Base-by-base conservation (phyloP, 108 stramenopile species). In the Skeletonema tropicum region DNA sequence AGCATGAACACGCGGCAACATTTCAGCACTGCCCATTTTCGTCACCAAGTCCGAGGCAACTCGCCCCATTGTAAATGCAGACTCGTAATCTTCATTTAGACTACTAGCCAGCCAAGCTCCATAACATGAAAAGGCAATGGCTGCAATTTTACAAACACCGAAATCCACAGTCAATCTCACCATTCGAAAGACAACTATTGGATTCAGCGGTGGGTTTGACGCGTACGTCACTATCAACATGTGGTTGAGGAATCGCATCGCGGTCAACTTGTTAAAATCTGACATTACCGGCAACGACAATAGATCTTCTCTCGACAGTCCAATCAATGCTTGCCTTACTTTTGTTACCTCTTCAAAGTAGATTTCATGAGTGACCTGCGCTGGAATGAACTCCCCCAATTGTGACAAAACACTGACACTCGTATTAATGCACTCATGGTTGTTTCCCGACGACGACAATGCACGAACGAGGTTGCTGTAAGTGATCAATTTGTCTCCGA, bases 201-300 rank as follows among this genome's bases (percentile, higher is more conserved):
- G 85, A 46, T 70, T 35, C 19, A 82, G 19, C 1, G 35, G 32
- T 19, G 77, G 76, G 21, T 70, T 78, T 17, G 45, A 13, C 1
- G 66, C 21, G 42, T 57, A 84, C n/a, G 74, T 60, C 31, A 66
- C 60, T 10, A 66, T 13, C 10, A 80, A 35, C 21, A 75, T 21
- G 17, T 81, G 59, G 30, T 83, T 83, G 30, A 86, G 45, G 42
- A 86, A 71, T 19, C 71, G 79, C 85, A 86, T 86, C 8, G 85
- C 68, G 30, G 82, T 82, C 52, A 83, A 29, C 57, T 83, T 83
- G 6, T 57, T 32, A 0, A 78, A 46, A 39, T 71, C 68, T 2
- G 42, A 49, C 74, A 79, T 74, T 30, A 71, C 15, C 21, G 70
- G 73, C 29, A 80, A 59, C 9, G 74, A 75, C 13, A 74, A 48